phyloP scores from a whole-genome alignment of 371 early-diverging fungal species.

The Mucor racemosus region DNA sequence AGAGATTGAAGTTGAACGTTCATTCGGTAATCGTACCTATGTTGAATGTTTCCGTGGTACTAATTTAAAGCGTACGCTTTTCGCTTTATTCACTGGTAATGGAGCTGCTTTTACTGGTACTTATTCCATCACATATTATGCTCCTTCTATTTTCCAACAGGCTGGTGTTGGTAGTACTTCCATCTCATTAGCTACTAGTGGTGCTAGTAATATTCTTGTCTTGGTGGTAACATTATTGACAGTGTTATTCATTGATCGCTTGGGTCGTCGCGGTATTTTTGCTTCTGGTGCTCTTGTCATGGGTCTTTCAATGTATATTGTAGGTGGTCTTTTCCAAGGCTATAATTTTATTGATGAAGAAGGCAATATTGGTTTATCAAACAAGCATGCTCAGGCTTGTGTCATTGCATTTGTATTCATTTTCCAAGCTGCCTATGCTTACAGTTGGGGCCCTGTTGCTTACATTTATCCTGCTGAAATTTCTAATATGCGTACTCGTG shows the following conservation, averaged over 20 bases:
- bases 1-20: conserved; percentile 47
- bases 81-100: conserved; percentile 54
- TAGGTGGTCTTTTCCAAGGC: conserved; percentile 47
- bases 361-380: conserved; percentile 35
- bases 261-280: conserved; percentile 57
- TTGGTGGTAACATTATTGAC: conserved; percentile 59
- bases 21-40: conserved; percentile 46
- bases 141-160: conserved; percentile 44
- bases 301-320: conserved; percentile 51
- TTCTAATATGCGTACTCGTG: conserved; percentile 54
- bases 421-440: conserved; percentile 59
- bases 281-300: conserved; percentile 39
- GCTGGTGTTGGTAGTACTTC: conserved; percentile 43
- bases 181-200: conserved; percentile 43
- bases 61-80: conserved; percentile 44
- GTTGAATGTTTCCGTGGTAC: conserved; percentile 43
- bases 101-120: conserved; percentile 71
- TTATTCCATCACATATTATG: conserved; percentile 60
- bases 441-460: conserved; percentile 59
- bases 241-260: conserved; percentile 55
- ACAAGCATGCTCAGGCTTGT: conserved; percentile 34
- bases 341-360: conserved; percentile 33
- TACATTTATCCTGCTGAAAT: conserved; percentile 77
- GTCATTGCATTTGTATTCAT: conserved; percentile 52
- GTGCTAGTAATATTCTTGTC: conserved; percentile 43